Conservation (phyloP, 106 monocot species). For the Vanilla planifolia region DNA sequence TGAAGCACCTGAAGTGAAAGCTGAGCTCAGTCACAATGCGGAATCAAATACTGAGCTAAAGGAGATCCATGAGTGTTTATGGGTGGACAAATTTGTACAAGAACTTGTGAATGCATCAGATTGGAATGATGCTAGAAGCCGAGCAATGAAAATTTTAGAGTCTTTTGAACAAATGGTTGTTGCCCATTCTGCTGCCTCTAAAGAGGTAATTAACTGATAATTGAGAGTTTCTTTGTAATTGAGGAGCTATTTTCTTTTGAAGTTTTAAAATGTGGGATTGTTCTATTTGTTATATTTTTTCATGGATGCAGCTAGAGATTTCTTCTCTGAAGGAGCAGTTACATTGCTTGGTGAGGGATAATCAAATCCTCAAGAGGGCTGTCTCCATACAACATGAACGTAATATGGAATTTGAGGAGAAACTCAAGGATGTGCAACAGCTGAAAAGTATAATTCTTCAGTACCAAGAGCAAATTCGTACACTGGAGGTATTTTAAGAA, state of each 20-base stretch:
- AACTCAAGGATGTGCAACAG: constrained; percentile 50
- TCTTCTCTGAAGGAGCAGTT: constrained; percentile 39
- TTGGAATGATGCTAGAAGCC: constrained; percentile 58
- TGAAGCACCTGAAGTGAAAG: constrained; percentile 22
- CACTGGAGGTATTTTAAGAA: constrained; percentile 35
- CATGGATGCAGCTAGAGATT: constrained; percentile 2
- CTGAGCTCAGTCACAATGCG: constrained; percentile 9
- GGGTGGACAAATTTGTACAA: constrained; percentile 74
- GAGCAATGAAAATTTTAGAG: constrained; percentile 47
- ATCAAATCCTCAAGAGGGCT: constrained; percentile 59
- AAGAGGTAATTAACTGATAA: constrained; percentile 30
- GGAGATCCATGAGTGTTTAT: constrained; percentile 21
- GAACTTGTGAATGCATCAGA: constrained; percentile 68
- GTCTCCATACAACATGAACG: constrained; percentile 60
- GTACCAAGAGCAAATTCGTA: constrained; percentile 63
- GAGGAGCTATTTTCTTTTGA: not conserved
- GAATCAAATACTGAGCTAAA: not conserved
- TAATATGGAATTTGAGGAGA: constrained; percentile 39
- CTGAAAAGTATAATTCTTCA: constrained; percentile 47
- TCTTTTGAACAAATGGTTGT: constrained; percentile 50
- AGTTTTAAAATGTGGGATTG: not conserved
- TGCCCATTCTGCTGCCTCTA: constrained; percentile 25
- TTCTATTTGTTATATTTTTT: not conserved
- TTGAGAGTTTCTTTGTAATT: not conserved
- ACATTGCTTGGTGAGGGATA: constrained; percentile 47